Evolutionary conservation across 1,139 yeast species (phyloP).

Genomic region (Suzukiozyma palmioleophila): DNA sequence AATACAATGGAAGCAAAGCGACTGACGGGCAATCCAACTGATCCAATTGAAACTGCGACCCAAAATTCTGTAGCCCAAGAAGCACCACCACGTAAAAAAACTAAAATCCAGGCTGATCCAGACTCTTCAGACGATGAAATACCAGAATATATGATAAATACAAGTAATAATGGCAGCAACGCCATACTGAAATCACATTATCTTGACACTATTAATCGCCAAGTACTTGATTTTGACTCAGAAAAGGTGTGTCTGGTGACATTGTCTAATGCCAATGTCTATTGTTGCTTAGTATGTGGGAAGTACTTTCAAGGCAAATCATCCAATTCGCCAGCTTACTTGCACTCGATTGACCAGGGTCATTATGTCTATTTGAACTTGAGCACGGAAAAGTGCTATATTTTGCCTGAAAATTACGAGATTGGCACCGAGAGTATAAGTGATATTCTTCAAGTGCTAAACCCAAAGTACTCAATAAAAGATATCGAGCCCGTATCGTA

Average conservation of each 20-base stretch:
- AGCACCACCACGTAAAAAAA: neutral
- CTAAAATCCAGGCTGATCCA: neutral
- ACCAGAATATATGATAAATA: constrained; percentile 4
- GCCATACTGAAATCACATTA: constrained; percentile 17
- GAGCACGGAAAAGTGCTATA: constrained; percentile 42
- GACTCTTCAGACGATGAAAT: constrained; percentile 5
- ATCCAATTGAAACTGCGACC: too few species aligned
- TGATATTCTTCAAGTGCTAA: constrained; percentile 49
- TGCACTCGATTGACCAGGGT: constrained; percentile 56
- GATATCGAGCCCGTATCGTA: constrained; percentile 24
- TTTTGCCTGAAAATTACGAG: constrained; percentile 59
- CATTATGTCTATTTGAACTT: constrained; percentile 66
- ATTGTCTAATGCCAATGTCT: constrained; percentile 55
- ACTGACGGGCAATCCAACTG: too few species aligned
- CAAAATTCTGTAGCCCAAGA: too few species aligned
- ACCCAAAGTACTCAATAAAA: constrained; percentile 44
- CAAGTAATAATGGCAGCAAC: neutral
- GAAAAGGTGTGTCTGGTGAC: constrained; percentile 65
- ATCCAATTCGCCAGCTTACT: constrained; percentile 58
- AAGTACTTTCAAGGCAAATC: constrained; percentile 69
- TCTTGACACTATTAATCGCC: constrained; percentile 53
- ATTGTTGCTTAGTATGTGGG: constrained; percentile 74
- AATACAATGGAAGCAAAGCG: too few species aligned
- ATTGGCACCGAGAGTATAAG: constrained; percentile 23
- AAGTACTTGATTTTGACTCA: constrained; percentile 62